Conservation (phyloP, 208 protist species). For the Leishmania amazonensis region DNA sequence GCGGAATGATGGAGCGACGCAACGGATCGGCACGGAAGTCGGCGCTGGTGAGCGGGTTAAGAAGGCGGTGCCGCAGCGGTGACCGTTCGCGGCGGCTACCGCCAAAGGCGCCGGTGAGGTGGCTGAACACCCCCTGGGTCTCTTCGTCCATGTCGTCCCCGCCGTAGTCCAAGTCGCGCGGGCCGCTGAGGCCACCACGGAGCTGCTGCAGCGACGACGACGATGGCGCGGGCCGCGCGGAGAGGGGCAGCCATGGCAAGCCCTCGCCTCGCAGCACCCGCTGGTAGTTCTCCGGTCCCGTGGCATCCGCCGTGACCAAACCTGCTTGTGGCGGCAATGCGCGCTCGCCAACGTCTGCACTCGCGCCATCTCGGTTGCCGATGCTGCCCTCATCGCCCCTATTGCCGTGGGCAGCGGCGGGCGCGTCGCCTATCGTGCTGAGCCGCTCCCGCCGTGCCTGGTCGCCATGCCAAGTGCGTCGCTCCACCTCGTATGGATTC, state of each 20-base stretch:
- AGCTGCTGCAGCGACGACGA: not conserved
- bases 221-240: not conserved
- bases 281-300: conserved; percentile 1
- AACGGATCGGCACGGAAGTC: conserved; percentile 17
- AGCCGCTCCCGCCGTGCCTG: conserved; percentile 13
- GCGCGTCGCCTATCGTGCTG: conserved; percentile 3
- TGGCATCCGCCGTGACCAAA: not conserved
- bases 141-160: not conserved
- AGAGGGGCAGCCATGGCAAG: conserved; percentile 3
- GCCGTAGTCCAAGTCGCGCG: not conserved
- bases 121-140: not conserved
- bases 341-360: not conserved
- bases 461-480: not conserved
- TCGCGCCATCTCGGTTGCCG: not conserved
- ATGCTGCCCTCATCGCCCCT: not conserved
- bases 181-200: conserved; percentile 2
- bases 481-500: not conserved
- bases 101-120: conserved; percentile 2
- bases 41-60: conserved; percentile 15
- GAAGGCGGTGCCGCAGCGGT: conserved; percentile 22
- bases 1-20: conserved; percentile 28
- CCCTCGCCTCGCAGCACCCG: conserved; percentile 2
- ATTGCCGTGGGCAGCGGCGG: not conserved
- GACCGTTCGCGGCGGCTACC: conserved; percentile 4
- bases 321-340: not conserved